A percentile compares a stretch with the other conserved stretches of the same genome.
Conservation (phyloP, 1,284 basidiomycete genomes). For the Gomphus sp. region DNA sequence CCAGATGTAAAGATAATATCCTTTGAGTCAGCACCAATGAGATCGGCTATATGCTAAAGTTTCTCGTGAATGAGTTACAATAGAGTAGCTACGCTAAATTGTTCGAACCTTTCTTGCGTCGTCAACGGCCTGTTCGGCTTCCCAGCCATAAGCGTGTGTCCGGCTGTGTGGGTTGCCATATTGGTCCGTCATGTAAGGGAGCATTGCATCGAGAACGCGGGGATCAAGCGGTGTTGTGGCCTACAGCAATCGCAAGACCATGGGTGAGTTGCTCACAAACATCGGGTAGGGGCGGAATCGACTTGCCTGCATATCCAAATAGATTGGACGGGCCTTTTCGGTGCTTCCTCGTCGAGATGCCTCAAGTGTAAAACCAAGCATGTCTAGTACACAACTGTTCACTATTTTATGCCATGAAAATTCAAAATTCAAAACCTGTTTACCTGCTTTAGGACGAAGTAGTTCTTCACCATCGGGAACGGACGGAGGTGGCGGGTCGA, state of each 20-base stretch:
- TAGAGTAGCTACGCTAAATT: background rate
- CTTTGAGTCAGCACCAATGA: constrained; percentile 92
- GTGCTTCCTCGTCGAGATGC: constrained; percentile 56
- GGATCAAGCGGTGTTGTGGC: constrained; percentile 98
- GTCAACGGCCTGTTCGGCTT: constrained; percentile 92
- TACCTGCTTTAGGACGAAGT: constrained; percentile 66
- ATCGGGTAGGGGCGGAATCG: background rate
- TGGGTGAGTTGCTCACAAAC: background rate
- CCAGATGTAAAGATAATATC: constrained; percentile 98
- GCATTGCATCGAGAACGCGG: constrained; percentile 94
- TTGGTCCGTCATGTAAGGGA: constrained; percentile 93
- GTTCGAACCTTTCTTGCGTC: constrained; percentile 67
- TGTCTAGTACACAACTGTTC: constrained; percentile 39
- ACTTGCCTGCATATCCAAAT: constrained; percentile 88
- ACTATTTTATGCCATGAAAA: no score
- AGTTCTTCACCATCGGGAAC: constrained; percentile 62
- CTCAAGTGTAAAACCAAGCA: constrained; percentile 85
- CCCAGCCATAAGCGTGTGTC: constrained; percentile 99
- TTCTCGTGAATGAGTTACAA: background rate
- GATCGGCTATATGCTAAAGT: constrained; percentile 71
- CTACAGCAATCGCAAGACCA: constrained; percentile 27
- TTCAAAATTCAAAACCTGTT: constrained; percentile 12
- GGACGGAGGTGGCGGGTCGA: constrained; percentile 43
- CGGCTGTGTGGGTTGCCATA: constrained; percentile 98
- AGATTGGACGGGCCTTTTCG: constrained; percentile 77